Evolutionary conservation across 1,284 basidiomycete species (phyloP), one percentile per base, ranked within the genome.

Genomic region (Cystobasidium pallidum): DNA sequence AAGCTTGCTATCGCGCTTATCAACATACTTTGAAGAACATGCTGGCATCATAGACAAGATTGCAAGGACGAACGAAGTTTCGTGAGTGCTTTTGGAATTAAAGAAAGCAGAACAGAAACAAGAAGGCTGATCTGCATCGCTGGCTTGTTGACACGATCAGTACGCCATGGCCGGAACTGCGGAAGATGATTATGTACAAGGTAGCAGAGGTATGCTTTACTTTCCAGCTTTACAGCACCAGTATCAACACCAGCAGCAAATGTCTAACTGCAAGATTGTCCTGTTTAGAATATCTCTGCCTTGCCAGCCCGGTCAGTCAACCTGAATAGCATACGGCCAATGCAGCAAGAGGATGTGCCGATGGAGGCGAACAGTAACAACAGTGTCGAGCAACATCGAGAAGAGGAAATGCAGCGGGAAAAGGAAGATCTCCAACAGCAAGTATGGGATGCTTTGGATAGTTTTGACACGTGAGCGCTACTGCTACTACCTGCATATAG

Each of bases 371-470:
- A 61, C 6, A 61, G 28, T 13, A 36, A 45, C 21, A 61, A 2
- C 8, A 43, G 11, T 19, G 21, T 41, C 15, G 34, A 41, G 24
- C 36, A 54, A 10, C 36, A n/a, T 34, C 45, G 13, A 17, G 39
- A 68, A 26, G 55, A 61, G 52, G 43, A 41, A 10, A 24, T 17
- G 21, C 55, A 49, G 58, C 32, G 66, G 39, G 39, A 67, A n/a
- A 66, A 66, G 34, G 64, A 66, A 36, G 64, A 66, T 41, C 64
- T 66, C 0, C 64, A 66, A 24, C 64, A 66, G 64, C 51, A 52
- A 17, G 47, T 70, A 19, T 70, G 67, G 67, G 58, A 61, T 49
- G 43, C 57, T 34, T 24, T 70, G n/a, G 67, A 70, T 34, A 49
- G 58, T 30, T 70, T 70, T 36, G 55, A 59, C 28, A 36, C 39